Evolutionary conservation across 106 monocot species (phyloP).

Genomic region (Vanilla planifolia): DNA sequence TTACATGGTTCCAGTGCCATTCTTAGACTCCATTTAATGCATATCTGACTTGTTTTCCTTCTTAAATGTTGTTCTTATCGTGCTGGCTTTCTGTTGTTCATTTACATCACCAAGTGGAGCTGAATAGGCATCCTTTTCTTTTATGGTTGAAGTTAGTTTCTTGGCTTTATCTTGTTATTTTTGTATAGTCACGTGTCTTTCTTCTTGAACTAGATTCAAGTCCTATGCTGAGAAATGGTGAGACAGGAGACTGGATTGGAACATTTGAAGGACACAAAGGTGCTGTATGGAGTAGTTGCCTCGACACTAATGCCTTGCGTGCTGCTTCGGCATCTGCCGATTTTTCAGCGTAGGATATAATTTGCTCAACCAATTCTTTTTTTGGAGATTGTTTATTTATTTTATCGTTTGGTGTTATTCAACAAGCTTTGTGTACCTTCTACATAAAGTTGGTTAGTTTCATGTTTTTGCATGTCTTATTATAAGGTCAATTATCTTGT

Average conservation of each 20-base stretch:
- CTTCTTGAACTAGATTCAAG: slow-evolving; percentile 57
- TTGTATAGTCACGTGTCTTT: too few relatives aligned
- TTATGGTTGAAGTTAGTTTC: too few relatives aligned
- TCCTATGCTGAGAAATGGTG: slow-evolving; percentile 94
- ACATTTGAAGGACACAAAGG: slow-evolving; percentile 98
- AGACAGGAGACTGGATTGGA: slow-evolving; percentile 96
- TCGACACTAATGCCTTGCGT: slow-evolving; percentile 75
- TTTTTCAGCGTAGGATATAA: slow-evolving; percentile 63
- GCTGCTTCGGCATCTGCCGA: slow-evolving; percentile 93
- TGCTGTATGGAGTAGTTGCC: slow-evolving; percentile 96
- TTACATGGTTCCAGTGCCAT: too few relatives aligned
- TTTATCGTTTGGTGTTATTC: not conserved
- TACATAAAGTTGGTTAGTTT: not conserved
- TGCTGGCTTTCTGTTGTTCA: too few relatives aligned
- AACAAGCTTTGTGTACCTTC: not conserved
- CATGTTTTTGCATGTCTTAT: not conserved
- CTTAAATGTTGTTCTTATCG: too few relatives aligned
- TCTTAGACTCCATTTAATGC: too few relatives aligned
- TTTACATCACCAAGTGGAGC: too few relatives aligned
- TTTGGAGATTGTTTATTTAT: slow-evolving; percentile 1
- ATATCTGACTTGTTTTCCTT: too few relatives aligned
- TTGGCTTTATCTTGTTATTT: too few relatives aligned
- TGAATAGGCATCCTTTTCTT: too few relatives aligned
- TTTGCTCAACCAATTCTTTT: not conserved
- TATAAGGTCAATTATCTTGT: not conserved